Conservation (phyloP, 2,329 filamentous ascomycete genomes). For the Fusarium compactum region DNA sequence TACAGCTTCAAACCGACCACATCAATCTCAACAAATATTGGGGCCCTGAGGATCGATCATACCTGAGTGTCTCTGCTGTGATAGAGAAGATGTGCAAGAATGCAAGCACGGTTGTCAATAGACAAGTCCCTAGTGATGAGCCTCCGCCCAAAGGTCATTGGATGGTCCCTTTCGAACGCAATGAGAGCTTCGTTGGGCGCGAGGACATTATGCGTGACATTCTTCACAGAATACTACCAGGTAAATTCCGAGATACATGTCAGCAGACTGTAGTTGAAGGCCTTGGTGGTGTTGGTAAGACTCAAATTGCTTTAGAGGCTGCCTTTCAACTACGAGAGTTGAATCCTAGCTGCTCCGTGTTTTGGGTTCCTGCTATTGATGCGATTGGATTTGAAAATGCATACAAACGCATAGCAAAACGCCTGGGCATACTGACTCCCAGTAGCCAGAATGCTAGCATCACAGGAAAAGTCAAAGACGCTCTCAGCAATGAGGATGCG, state of each 20-base stretch:
- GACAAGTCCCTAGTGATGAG: neutral
- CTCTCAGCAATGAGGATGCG: rapidly evolving
- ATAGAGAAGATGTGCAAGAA: neutral
- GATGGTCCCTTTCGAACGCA: neutral
- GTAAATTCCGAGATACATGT: neutral
- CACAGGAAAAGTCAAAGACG: rapidly evolving
- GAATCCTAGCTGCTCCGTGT: neutral
- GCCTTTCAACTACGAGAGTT: neutral
- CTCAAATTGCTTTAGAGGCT: neutral
- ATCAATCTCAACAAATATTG: neutral
- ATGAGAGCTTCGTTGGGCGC: neutral
- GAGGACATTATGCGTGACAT: neutral
- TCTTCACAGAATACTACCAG: neutral
- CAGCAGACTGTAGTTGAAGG: neutral
- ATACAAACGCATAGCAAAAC: rapidly evolving
- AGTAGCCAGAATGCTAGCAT: neutral
- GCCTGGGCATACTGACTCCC: rapidly evolving
- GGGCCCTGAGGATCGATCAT: neutral
- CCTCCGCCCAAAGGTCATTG: neutral
- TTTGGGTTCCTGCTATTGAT: neutral
- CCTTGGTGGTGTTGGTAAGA: neutral
- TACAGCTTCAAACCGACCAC: neutral
- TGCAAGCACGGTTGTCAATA: neutral
- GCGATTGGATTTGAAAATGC: rapidly evolving
- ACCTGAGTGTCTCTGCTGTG: neutral